phyloP scores from a whole-genome alignment of 1,284 basidiomycete genomes.

The Rhodotorula glutinis region DNA sequence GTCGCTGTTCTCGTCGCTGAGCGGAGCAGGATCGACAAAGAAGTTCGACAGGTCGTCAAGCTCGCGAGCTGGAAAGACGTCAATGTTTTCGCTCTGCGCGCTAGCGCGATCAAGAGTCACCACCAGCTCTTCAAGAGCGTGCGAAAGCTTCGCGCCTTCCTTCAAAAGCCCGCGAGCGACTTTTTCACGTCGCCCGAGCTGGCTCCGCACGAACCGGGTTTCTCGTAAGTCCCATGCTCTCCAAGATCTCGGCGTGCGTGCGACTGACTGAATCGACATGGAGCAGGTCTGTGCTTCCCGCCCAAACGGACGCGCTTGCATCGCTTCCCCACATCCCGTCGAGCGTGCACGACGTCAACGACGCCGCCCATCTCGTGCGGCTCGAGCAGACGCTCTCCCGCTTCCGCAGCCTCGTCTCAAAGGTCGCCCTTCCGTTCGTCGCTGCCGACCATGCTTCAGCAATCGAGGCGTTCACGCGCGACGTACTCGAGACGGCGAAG shows the following conservation, averaged over 20 bases:
- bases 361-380: conserved; percentile 21
- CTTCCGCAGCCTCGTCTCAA: conserved; percentile 17
- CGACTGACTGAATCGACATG: background rate
- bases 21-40: conserved; percentile 68
- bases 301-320: background rate
- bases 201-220: conserved; percentile 8
- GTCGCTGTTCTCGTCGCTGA: conserved; percentile 59
- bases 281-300: no score
- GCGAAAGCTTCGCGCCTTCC: conserved; percentile 84
- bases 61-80: conserved; percentile 98
- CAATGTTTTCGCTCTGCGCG: conserved; percentile 89
- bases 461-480: conserved; percentile 56
- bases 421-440: conserved; percentile 12
- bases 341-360: background rate
- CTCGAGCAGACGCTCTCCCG: conserved; percentile 39
- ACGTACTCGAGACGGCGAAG: conserved; percentile 69
- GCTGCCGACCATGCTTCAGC: conserved; percentile 15
- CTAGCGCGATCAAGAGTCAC: conserved; percentile 87
- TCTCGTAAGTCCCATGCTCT: background rate
- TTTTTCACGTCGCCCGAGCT: conserved; percentile 40
- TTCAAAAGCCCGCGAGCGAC: conserved; percentile 66
- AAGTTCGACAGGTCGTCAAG: conserved; percentile 81
- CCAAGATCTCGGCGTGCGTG: no score
- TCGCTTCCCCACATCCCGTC: conserved; percentile 16
- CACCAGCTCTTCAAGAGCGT: conserved; percentile 86